A percentile compares a stretch with the other conserved stretches of the same genome.
Evolutionary conservation across 2,329 filamentous ascomycete genomes (phyloP).

Genomic region (Tolypocladium cylindrosporum): DNA sequence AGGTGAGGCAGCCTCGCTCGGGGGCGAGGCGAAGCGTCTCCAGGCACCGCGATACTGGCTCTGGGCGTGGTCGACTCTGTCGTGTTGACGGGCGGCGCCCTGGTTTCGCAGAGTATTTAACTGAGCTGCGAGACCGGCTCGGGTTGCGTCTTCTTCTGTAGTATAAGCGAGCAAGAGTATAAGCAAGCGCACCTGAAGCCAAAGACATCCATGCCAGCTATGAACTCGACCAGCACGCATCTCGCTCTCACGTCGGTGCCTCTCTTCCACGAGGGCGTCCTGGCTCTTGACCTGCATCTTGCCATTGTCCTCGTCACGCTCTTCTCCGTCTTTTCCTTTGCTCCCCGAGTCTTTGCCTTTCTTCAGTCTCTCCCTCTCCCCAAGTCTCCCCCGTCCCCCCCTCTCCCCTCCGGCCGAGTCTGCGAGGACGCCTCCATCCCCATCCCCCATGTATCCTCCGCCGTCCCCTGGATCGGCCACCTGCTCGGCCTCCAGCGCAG

Average conservation of each 20-base stretch:
- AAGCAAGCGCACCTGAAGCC: not conserved
- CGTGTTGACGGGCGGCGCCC: not conserved
- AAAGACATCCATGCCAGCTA: not conserved
- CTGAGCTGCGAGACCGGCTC: not conserved
- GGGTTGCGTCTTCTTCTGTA: not conserved
- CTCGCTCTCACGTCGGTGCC: not conserved
- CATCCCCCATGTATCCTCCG: conserved; percentile 10
- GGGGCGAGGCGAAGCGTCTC: not conserved
- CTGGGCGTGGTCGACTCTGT: not conserved
- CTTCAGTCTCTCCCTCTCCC: not conserved
- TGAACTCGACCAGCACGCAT: not conserved
- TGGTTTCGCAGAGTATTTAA: not conserved
- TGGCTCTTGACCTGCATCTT: not conserved
- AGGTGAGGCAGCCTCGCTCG: not conserved
- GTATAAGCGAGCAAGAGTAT: not conserved
- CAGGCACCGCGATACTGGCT: not conserved
- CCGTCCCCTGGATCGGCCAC: conserved; percentile 15
- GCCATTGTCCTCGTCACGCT: not conserved
- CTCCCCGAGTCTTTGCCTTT: not conserved
- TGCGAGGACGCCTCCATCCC: too few relatives aligned
- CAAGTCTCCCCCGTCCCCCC: too few relatives aligned
- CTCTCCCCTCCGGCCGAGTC: not conserved
- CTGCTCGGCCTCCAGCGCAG: conserved; percentile 12
- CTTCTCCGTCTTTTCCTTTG: not conserved
- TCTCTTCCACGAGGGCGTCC: not conserved